These are phyloP conservation scores for Auricularia sp. DNA, from an alignment of 768 basidiomycete species.

Conservation along the genomic window DNA sequence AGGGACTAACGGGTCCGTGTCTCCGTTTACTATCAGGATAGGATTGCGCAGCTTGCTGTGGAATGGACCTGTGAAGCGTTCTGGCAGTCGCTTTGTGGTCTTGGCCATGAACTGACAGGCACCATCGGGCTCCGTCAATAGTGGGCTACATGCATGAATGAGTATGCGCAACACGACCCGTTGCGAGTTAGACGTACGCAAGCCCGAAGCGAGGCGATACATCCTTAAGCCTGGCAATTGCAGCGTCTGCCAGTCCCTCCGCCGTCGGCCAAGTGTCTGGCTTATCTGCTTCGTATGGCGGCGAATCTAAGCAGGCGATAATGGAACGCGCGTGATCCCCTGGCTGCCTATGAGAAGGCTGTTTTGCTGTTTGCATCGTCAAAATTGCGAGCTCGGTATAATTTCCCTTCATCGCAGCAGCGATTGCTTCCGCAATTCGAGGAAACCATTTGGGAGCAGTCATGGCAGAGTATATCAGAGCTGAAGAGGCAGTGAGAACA, in stretches of 20 bases:
- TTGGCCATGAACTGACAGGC: conserved; percentile 5
- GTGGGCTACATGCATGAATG: background rate
- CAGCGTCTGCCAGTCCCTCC: conserved; percentile 8
- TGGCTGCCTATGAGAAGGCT: background rate
- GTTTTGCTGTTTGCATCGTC: background rate
- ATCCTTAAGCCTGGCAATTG: background rate
- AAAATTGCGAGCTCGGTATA: background rate
- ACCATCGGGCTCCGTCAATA: conserved; percentile 7
- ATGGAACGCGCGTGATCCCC: conserved; percentile 6
- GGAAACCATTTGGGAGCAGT: conserved; percentile 4
- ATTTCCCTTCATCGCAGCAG: conserved; percentile 8
- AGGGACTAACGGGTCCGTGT: background rate
- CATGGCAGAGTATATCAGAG: conserved; percentile 4
- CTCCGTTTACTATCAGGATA: background rate
- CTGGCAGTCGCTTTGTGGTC: background rate
- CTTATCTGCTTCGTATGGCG: background rate
- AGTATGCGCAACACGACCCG: background rate
- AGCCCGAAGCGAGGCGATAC: conserved; percentile 8
- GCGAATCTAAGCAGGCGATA: conserved; percentile 9
- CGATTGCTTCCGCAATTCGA: background rate
- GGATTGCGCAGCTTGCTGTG: conserved; percentile 3
- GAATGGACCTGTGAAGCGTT: conserved; percentile 3
- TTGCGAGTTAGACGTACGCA: background rate
- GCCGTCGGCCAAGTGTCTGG: conserved; percentile 2
- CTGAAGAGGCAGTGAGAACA: background rate